Percentiles rank a stretch among this genome's conserved stretches.
Conservation (phyloP, 805 yeast genomes). For the Cyberlindnera saturnus region DNA sequence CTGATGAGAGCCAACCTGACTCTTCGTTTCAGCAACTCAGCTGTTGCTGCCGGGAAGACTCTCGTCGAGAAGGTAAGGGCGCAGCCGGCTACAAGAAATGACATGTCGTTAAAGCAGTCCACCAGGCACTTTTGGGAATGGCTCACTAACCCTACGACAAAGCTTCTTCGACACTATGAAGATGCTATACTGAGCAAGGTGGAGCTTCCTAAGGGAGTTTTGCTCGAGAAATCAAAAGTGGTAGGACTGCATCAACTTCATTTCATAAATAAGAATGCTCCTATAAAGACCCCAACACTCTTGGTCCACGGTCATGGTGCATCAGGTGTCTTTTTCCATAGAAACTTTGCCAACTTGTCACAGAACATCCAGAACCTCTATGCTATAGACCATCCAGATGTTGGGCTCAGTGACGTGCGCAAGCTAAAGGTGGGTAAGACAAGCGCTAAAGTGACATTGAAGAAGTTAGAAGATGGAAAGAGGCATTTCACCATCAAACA, state of each 20-base stretch:
- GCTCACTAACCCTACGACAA: conserved; percentile 10
- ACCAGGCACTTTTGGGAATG: conserved; percentile 13
- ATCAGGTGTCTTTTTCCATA: conserved; percentile 73
- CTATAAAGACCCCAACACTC: conserved; percentile 33
- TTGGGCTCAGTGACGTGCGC: conserved; percentile 47
- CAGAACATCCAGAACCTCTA: conserved; percentile 48
- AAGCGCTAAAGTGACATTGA: conserved; percentile 11
- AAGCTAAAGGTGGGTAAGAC: conserved; percentile 16
- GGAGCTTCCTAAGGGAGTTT: conserved; percentile 8
- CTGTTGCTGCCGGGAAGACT: conserved; percentile 1
- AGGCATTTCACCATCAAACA: conserved; percentile 12
- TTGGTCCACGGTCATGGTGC: conserved; percentile 94
- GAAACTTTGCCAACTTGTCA: conserved; percentile 54
- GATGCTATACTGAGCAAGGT: conserved; percentile 11
- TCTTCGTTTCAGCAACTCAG: too few species aligned
- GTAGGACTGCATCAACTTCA: conserved; percentile 20
- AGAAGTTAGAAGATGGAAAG: conserved; percentile 1
- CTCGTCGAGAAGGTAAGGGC: conserved; percentile 13
- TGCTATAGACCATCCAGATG: conserved; percentile 67
- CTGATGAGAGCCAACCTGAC: too few species aligned
- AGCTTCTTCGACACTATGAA: conserved; percentile 14
- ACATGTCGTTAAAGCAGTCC: conserved; percentile 10
- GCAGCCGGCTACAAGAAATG: conserved; percentile 9
- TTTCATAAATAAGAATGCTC: conserved; percentile 18
- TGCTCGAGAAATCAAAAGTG: conserved; percentile 2